Evolutionary conservation across 352 stramenopile species (phyloP), one percentile per base, ranked within the genome.

Genomic region (Phytophthora macrochlamydospora): DNA sequence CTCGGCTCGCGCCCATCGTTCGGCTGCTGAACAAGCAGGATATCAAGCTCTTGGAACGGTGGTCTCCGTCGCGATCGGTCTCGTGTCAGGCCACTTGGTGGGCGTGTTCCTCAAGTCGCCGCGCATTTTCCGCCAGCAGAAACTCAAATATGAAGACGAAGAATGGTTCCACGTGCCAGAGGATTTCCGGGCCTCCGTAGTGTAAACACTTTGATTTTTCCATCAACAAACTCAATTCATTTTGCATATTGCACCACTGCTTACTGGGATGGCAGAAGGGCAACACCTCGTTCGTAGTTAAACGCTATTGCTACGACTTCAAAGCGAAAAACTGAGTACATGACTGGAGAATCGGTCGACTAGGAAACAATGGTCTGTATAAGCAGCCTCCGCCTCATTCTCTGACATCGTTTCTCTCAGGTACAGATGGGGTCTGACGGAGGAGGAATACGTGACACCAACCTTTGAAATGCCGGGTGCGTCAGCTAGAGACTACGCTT

Each of bases 91-190:
- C 4, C 58, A 59, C 0, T 13, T 64, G 5, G 71, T 81, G 0
- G 80, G 80, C 7, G 55, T 51, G 31, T 67, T 85, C 13, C 64
- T 89, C 24, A 53, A 68, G 11, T 78, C 74, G 9, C 65, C 69
- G n/a, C 54, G 79, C 14, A 85, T 85, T 56, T 49, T 61, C 42
- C 56, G 64, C n/a, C 78, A 89, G 56, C 80, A 86, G 31, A 63
- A 81, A 30, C 37, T 66, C 42, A 79, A 85, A 68, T 89, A 78
- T 64, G 73, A 87, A 28, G 80, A 89, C 57, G 64, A 80, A 46
- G 80, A 89, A 62, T 87, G 80, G 80, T 89, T 89, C 65, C 67
- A 83, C 43, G 48, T 81, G 38, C 76, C 76, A 0, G 69, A 80
- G 13, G 46, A 58, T 8, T 49, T 40, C 44, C 31, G 64, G 5